Evolutionary conservation across 169 alveolate genomes (phyloP).

Genomic region (Plasmodium blacklocki): DNA sequence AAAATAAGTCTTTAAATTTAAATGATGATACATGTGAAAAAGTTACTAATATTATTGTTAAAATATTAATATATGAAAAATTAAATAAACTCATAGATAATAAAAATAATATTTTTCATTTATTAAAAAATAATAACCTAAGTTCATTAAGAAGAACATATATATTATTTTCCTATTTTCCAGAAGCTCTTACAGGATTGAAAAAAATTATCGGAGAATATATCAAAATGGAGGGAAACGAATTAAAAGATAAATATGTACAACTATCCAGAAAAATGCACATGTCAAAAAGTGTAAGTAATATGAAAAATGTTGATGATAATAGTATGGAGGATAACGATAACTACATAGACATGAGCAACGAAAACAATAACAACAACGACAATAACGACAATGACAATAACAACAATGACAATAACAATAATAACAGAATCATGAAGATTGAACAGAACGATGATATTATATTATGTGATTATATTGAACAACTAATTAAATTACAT

Average conservation of each 20-base stretch:
- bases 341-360: conserved; percentile 5
- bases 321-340: conserved; percentile 32
- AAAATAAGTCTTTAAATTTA: conserved; percentile 41
- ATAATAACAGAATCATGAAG: conserved; percentile 18
- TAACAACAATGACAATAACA: conserved; percentile 3
- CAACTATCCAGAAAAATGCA: conserved; percentile 4
- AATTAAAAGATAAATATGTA: conserved; percentile 55
- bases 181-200: conserved; percentile 76
- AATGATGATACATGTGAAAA: conserved; percentile 68
- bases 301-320: background rate
- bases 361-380: background rate
- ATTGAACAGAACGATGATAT: conserved; percentile 35
- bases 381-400: conserved; percentile 30
- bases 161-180: conserved; percentile 74
- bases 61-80: conserved; percentile 65
- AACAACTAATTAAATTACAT: conserved; percentile 43
- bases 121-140: conserved; percentile 51
- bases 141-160: conserved; percentile 67
- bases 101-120: conserved; percentile 43
- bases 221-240: conserved; percentile 54
- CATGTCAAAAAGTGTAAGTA: background rate
- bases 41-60: conserved; percentile 58
- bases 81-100: conserved; percentile 20
- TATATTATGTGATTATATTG: conserved; percentile 46
- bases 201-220: conserved; percentile 70